Conservation (phyloP, 1,284 basidiomycete species). For the Thelephora terrestris region DNA sequence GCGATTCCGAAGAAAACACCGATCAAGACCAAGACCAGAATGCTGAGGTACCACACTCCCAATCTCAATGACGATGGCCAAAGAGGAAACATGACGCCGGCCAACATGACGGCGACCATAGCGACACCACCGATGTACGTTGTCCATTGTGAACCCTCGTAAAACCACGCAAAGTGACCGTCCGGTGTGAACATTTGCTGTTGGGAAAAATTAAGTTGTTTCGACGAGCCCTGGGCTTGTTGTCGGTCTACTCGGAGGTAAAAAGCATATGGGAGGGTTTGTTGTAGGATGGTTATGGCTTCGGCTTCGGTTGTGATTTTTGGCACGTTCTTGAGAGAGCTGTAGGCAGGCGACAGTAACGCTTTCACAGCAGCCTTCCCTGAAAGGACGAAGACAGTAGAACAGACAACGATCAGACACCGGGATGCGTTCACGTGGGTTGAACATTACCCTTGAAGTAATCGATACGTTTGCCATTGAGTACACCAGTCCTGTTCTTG, state of each 20-base stretch:
- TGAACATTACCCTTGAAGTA: conserved; percentile 89
- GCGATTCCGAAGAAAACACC: conserved; percentile 89
- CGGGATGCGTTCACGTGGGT: neutral
- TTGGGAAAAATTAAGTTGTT: conserved; percentile 72
- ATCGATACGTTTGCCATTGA: conserved; percentile 93
- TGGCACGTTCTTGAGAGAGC: conserved; percentile 82
- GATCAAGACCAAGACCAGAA: conserved; percentile 82
- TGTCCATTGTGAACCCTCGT: conserved; percentile 89
- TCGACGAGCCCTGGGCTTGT: conserved; percentile 57
- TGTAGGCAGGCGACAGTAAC: conserved; percentile 83
- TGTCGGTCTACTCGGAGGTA: conserved; percentile 85
- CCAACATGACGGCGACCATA: conserved; percentile 92
- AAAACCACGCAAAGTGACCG: conserved; percentile 94
- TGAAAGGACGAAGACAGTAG: conserved; percentile 21
- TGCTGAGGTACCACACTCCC: conserved; percentile 93
- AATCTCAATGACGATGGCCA: conserved; percentile 93
- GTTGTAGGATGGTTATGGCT: conserved; percentile 61
- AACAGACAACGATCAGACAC: conserved; percentile 5
- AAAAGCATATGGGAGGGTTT: conserved; percentile 78
- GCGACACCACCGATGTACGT: conserved; percentile 87
- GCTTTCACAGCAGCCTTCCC: conserved; percentile 91
- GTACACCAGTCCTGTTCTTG: conserved; percentile 81
- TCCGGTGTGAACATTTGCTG: conserved; percentile 73
- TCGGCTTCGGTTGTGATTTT: conserved; percentile 70
- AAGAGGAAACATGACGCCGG: conserved; percentile 97